Evolutionary conservation across 1,284 basidiomycete genomes (phyloP).

Genomic region (Clitocybe nebularis): DNA sequence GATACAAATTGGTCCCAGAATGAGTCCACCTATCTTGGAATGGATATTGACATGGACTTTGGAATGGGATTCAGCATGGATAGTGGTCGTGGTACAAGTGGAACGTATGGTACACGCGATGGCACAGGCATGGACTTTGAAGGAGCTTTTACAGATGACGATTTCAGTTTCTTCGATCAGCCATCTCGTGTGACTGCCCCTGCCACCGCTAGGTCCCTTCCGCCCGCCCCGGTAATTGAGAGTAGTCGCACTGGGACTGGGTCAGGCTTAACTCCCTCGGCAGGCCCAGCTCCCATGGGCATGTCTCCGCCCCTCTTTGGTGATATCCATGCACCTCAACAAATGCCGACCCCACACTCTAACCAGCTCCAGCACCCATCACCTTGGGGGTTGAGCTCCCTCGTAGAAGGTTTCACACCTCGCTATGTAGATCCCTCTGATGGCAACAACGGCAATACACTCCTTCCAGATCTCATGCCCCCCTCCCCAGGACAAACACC

Average conservation of each 20-base stretch:
- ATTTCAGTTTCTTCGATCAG: constrained; percentile 73
- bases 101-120: constrained; percentile 20
- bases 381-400: constrained; percentile 14
- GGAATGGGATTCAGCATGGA: constrained; percentile 36
- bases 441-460: constrained; percentile 18
- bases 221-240: not conserved
- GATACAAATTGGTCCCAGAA: not conserved
- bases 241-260: not conserved
- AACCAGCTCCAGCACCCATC: constrained; percentile 21
- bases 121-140: constrained; percentile 57
- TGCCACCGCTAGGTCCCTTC: not conserved
- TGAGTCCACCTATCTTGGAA: constrained; percentile 34
- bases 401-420: constrained; percentile 27
- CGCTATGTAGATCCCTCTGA: constrained; percentile 18
- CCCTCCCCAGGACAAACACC: constrained; percentile 32
- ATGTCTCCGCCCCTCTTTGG: constrained; percentile 27
- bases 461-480: constrained; percentile 28
- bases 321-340: constrained; percentile 24
- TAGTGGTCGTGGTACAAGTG: constrained; percentile 19
- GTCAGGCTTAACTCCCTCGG: constrained; percentile 15
- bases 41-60: constrained; percentile 45
- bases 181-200: constrained; percentile 25
- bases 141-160: constrained; percentile 72
- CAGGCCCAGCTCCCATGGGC: constrained; percentile 17
- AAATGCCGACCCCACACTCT: constrained; percentile 38